These are phyloP conservation scores for Podospora fimiseda DNA, from an alignment of 495 filamentous ascomycete species.

Conservation along the genomic window DNA sequence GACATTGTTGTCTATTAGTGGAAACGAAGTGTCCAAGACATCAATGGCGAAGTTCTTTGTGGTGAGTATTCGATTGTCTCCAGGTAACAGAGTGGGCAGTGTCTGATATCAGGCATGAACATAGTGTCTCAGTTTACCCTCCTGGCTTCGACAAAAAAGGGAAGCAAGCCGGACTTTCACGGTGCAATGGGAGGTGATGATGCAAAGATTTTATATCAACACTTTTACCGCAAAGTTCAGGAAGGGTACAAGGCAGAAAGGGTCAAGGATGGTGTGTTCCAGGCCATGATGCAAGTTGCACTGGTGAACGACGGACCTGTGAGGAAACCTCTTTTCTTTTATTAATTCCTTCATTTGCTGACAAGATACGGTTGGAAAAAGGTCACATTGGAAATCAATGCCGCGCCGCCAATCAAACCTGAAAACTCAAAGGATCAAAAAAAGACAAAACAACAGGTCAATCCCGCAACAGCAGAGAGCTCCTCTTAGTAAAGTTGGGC, in stretches of 20 bases:
- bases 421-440: constrained; percentile 8
- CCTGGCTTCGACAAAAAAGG: constrained; percentile 85
- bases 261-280: constrained; percentile 92
- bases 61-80: constrained; percentile 45
- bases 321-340: constrained; percentile 31
- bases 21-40: constrained; percentile 82
- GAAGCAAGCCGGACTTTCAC: constrained; percentile 92
- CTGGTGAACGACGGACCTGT: constrained; percentile 92
- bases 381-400: constrained; percentile 34
- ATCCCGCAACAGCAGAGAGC: background rate
- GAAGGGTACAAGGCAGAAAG: constrained; percentile 64
- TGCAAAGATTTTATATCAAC: constrained; percentile 73
- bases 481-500: background rate
- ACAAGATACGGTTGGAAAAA: constrained; percentile 12
- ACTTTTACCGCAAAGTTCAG: constrained; percentile 71
- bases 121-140: constrained; percentile 99
- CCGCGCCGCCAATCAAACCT: constrained; percentile 19
- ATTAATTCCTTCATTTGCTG: background rate
- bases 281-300: constrained; percentile 98
- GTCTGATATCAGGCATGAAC: no score
- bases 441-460: background rate
- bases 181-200: constrained; percentile 70
- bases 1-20: constrained; percentile 47
- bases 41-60: constrained; percentile 83
- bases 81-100: background rate